These are phyloP conservation scores for Zasmidium citrigriseum DNA, from an alignment of 2,329 filamentous ascomycete species.

Conservation along the genomic window DNA sequence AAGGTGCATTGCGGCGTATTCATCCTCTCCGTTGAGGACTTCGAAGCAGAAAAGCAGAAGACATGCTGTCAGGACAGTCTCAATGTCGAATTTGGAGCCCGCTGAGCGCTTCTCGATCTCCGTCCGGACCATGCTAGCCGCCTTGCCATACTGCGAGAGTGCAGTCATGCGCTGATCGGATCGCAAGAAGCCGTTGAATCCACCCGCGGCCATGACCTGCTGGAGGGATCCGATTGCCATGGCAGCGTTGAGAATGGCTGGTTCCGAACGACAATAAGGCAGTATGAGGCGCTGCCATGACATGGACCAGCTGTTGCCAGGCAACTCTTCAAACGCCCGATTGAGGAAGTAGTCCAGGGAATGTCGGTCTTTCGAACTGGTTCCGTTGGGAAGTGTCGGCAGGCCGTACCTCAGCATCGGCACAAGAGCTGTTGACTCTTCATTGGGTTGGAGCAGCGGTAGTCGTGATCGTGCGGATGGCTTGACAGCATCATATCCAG, in stretches of 20 bases:
- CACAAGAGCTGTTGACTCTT: not conserved
- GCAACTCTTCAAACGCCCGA: constrained; percentile 17
- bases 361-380: constrained; percentile 7
- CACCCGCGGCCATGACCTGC: constrained; percentile 3
- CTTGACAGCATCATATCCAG: constrained; percentile 14
- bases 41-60: constrained; percentile 21
- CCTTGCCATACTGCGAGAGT: constrained; percentile 16
- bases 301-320: constrained; percentile 18
- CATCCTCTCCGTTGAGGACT: constrained; percentile 15
- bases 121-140: constrained; percentile 6
- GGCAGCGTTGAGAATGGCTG: constrained; percentile 14
- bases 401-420: not conserved
- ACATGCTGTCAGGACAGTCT: constrained; percentile 13
- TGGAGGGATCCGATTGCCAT: constrained; percentile 16
- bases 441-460: constrained; percentile 8
- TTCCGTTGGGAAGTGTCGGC: constrained; percentile 1
- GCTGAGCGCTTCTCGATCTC: constrained; percentile 10
- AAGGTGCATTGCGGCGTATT: constrained; percentile 11
- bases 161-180: constrained; percentile 13
- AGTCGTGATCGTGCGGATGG: constrained; percentile 3
- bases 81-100: constrained; percentile 9
- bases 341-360: constrained; percentile 19
- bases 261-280: constrained; percentile 14
- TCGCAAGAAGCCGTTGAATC: not conserved
- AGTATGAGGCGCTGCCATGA: constrained; percentile 17